Base-by-base conservation (phyloP, 192 early-diverging fungal genomes). In the Physocladia obscura region DNA sequence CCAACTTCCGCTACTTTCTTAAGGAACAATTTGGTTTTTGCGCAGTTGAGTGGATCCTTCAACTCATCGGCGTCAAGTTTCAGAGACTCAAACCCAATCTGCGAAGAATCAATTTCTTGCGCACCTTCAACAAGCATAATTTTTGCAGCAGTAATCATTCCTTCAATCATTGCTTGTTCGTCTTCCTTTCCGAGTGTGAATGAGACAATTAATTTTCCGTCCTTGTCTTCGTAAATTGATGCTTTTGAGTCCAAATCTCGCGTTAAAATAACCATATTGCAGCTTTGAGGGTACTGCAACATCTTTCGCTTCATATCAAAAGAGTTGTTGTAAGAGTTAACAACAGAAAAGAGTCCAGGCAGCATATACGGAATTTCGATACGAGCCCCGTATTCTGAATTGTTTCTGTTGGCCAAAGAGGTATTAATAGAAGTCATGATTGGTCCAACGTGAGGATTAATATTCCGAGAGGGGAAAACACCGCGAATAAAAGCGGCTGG, bases 361-460 rank as follows among this genome's bases (percentile, higher is more conserved):
- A 26, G 61, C 37, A 62, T 49, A 19, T 19, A 48, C 22, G 61
- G 61, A 48, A 62, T 30, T 30, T 91, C 89, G 4, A 93, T 60
- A 62, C 85, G 84, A 38, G 84, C 80, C 29, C 92, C 90, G 57
- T 91, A 91, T 22, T 84, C 78, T 4, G 82, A 50, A 21, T 86
- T 83, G 57, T 89, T 85, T 0, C 81, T 64, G 55, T 92, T 83
- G 40, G 89, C 87, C 2, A 74, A 79, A 4, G 80, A 78, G 17
- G 78, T 74, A 63, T 72, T 78, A 62, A 92, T 75, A 15, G 89
- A 80, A 1, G 88, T 91, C 85, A 91, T 87, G 31, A 90, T 89
- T 8, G 87, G 79, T 15, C 77, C 77, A 15, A 54, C 24, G 36
- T 31, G 49, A 0, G 73, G 77, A 24, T 56, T 38, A n/a, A 62